Conservation (phyloP, 2,329 filamentous ascomycete species). For the Colletotrichum viniferum region DNA sequence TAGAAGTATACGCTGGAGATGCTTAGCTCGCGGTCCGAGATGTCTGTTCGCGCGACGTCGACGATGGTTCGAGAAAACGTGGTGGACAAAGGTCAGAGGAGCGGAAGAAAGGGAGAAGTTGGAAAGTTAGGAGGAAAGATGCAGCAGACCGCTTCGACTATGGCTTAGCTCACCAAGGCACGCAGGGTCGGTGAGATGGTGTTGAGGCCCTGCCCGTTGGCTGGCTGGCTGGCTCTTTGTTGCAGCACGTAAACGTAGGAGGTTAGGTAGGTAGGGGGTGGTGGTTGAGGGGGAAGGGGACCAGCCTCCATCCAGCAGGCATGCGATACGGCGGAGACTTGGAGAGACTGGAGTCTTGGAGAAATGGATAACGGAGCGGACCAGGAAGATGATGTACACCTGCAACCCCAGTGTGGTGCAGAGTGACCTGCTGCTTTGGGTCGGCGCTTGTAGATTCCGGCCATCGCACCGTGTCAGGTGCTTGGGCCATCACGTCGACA, state of each 20-base stretch:
- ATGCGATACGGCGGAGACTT: background rate
- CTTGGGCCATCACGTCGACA: background rate
- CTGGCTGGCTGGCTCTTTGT: conserved; percentile 15
- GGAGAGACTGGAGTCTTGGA: background rate
- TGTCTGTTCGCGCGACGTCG: conserved; percentile 17
- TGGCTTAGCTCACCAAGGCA: conserved; percentile 14
- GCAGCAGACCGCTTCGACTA: conserved; percentile 14
- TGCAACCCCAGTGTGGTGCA: background rate
- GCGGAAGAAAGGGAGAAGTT: background rate
- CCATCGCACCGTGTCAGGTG: conserved; percentile 16
- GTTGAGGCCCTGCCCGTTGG: conserved; percentile 15
- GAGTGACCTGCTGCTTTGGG: background rate
- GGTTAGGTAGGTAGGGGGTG: background rate
- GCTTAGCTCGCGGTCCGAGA: conserved; percentile 12
- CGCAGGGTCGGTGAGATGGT: conserved; percentile 20
- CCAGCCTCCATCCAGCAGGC: background rate
- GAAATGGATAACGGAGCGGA: background rate
- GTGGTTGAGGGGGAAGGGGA: background rate
- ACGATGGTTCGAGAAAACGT: conserved; percentile 2
- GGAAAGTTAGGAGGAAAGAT: background rate
- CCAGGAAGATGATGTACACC: conserved; percentile 2
- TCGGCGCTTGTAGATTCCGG: conserved; percentile 1
- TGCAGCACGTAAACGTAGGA: background rate
- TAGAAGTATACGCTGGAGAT: conserved; percentile 16
- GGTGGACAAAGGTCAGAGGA: background rate